Percentiles rank a stretch among this genome's conserved stretches.
phyloP scores from a whole-genome alignment of 2,329 filamentous ascomycete genomes.

The Pseudogymnoascus pannorum region DNA sequence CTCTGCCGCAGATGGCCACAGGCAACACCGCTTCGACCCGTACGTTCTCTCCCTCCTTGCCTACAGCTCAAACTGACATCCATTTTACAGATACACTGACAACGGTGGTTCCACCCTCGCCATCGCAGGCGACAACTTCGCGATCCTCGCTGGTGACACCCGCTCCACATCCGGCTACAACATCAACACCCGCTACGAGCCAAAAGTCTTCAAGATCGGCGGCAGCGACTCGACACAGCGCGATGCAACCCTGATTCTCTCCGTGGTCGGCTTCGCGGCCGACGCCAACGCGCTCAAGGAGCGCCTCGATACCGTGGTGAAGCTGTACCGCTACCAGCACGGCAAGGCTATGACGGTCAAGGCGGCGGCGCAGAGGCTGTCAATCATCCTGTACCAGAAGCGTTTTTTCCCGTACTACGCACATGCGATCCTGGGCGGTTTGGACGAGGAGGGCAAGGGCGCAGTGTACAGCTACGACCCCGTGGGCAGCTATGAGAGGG shows the following conservation, averaged over 20 bases:
- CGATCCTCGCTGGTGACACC: constrained; percentile 95
- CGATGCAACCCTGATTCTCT: constrained; percentile 80
- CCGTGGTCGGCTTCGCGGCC: constrained; percentile 91
- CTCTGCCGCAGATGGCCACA: constrained; percentile 44
- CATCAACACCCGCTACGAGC: constrained; percentile 94
- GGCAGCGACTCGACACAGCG: constrained; percentile 80
- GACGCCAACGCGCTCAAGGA: constrained; percentile 92
- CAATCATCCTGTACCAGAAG: constrained; percentile 93
- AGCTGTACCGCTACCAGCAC: constrained; percentile 98
- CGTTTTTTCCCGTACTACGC: constrained; percentile 99
- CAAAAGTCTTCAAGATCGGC: constrained; percentile 96
- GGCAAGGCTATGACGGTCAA: constrained; percentile 92
- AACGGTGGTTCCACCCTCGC: constrained; percentile 95
- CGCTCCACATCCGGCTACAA: constrained; percentile 93
- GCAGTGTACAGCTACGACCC: constrained; percentile 97
- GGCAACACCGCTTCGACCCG: constrained; percentile 88
- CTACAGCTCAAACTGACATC: constrained; percentile 11
- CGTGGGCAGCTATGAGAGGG: constrained; percentile 93
- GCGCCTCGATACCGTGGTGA: constrained; percentile 87
- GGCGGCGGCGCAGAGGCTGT: constrained; percentile 89
- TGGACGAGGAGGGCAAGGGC: constrained; percentile 91
- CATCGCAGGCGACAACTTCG: constrained; percentile 88
- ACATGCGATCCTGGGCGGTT: constrained; percentile 82
- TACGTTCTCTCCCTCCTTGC: constrained; percentile 34
- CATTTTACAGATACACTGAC: constrained; percentile 73